Evolutionary conservation across 495 filamentous ascomycete genomes (phyloP), one percentile per base, ranked within the genome.

Genomic region (Penicillium bovifimosum): DNA sequence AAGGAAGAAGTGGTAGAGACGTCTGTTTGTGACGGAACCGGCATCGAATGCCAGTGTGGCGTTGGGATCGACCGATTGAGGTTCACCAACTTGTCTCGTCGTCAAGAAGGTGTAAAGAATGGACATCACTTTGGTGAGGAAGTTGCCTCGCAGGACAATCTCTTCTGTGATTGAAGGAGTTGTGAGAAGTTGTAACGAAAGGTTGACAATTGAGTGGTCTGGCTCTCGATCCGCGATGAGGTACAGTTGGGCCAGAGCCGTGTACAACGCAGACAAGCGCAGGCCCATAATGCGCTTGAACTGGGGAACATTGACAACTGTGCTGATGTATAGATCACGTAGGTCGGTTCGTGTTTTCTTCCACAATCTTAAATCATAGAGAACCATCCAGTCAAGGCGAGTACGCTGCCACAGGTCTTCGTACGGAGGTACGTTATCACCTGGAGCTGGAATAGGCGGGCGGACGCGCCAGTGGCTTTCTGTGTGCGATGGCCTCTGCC

Each of bases 101-200:
- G 93, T 97, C 9, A 97, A 70, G 75, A 97, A 99, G 0, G 95
- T 97, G 67, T 97, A 99, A 0, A 99, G 76, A 50, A 97, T 96
- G 13, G 93, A 87, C 80, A 95, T 90, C 14, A 97, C 80, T 55
- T 87, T 96, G 3, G 91, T 95, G 18, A 97, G 74, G 66, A 97
- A 96, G 68, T 99, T 97, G n/a, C 91, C 93, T 33, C 91, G 82
- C 52, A 91, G 84, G 2, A 97, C 88, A 38, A 96, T 87, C 68
- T 99, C 93, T 50, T 88, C 86, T 0, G 91, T 96, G 60, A 97
- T 97, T 2, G 91, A 93, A 3, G 93, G 90, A 0, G 93, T 96
- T 0, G 93, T 97, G 40, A 99, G 76, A 82, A 97, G 96, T 62
- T 99, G 93, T 39, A 96, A 65, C 0, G 91, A 96, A 40, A 97